These are phyloP conservation scores for Phellinidium pouzarii DNA, from an alignment of 1,284 basidiomycete genomes.

Conservation along the genomic window DNA sequence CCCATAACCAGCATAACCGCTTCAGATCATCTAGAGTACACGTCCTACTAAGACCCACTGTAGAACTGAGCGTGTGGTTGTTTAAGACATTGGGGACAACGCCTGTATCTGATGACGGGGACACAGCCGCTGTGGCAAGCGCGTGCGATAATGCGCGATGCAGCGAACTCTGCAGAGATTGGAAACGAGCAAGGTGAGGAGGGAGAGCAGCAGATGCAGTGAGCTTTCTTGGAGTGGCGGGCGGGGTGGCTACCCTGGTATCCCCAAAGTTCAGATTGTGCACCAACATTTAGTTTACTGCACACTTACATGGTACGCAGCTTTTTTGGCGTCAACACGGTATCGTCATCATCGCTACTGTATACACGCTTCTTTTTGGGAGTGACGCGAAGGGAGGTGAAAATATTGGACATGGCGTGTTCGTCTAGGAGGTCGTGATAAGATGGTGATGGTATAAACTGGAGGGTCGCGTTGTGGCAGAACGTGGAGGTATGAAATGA, in stretches of 20 bases:
- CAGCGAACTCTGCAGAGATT: conserved; percentile 55
- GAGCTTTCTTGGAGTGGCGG: conserved; percentile 29
- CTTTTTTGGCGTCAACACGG: conserved; percentile 59
- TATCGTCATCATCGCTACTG: conserved; percentile 44
- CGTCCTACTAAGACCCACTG: conserved; percentile 54
- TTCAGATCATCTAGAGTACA: conserved; percentile 61
- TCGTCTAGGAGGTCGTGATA: not conserved
- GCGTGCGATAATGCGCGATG: conserved; percentile 78
- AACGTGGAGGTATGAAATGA: too few species aligned
- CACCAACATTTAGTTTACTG: conserved; percentile 2
- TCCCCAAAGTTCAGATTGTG: conserved; percentile 3
- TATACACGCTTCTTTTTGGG: conserved; percentile 57
- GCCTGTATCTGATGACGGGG: conserved; percentile 70
- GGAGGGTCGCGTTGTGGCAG: too few species aligned
- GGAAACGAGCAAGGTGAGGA: conserved; percentile 51
- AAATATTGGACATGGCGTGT: conserved; percentile 51
- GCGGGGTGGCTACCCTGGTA: conserved; percentile 32
- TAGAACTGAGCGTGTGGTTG: conserved; percentile 62
- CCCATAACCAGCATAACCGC: conserved; percentile 82
- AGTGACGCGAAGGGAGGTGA: conserved; percentile 52
- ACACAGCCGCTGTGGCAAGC: conserved; percentile 69
- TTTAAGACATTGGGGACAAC: conserved; percentile 72
- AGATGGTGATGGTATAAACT: too few species aligned
- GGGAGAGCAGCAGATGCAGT: conserved; percentile 39
- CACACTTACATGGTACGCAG: conserved; percentile 46